phyloP scores from a whole-genome alignment of 129 eudicot genomes.

The Logfia minima region DNA sequence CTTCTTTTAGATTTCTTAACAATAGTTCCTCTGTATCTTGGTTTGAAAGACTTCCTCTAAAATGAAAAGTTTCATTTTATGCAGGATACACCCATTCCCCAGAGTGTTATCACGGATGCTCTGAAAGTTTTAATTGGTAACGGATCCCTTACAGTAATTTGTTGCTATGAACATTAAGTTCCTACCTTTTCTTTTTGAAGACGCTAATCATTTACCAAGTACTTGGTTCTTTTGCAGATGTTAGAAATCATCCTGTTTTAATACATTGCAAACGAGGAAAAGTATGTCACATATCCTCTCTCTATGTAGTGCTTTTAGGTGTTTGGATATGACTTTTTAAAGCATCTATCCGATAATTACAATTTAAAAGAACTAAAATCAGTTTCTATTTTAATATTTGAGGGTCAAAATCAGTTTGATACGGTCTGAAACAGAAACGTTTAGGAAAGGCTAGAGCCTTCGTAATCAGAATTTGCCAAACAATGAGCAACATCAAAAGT shows the following conservation, averaged over 20 bases:
- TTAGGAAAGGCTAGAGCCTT: not conserved
- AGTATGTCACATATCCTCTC: conserved; percentile 34
- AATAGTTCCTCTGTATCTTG: no score
- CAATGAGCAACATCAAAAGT: not conserved
- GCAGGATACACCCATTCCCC: conserved; percentile 53
- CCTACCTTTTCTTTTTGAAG: not conserved
- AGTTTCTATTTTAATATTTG: not conserved
- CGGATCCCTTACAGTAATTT: not conserved
- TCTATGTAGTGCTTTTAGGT: not conserved
- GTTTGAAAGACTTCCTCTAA: not conserved
- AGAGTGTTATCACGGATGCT: conserved; percentile 48
- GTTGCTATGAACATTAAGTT: not conserved
- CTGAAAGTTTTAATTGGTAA: conserved; percentile 58
- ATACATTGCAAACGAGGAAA: conserved; percentile 75
- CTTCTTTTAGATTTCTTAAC: no score
- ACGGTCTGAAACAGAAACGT: not conserved
- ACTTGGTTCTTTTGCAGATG: conserved; percentile 39
- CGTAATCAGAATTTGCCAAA: not conserved
- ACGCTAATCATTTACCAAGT: conserved; percentile 1
- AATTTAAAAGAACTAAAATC: not conserved
- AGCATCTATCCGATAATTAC: not conserved
- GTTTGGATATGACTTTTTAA: not conserved
- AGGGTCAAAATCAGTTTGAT: not conserved
- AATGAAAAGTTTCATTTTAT: not conserved
- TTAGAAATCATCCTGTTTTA: conserved; percentile 59